These are phyloP conservation scores for Daldinia childiae DNA, from an alignment of 495 filamentous ascomycete genomes.

Conservation along the genomic window DNA sequence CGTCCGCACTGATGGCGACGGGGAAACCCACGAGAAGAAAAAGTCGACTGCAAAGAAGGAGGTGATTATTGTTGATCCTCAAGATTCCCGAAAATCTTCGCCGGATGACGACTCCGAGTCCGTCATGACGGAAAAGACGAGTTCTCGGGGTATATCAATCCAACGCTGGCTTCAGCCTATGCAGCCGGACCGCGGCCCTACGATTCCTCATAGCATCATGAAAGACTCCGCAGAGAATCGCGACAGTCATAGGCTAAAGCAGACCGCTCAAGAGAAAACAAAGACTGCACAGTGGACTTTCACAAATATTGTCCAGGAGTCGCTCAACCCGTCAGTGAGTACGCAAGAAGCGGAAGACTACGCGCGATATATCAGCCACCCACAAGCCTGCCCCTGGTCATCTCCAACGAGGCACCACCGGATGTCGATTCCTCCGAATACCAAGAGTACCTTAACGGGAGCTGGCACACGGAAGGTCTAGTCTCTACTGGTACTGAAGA, in stretches of 20 bases:
- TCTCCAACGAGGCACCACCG: slow-evolving; percentile 70
- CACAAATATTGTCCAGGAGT: slow-evolving; percentile 80
- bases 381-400: slow-evolving; percentile 89
- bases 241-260: slow-evolving; percentile 47
- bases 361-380: slow-evolving; percentile 88
- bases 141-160: slow-evolving; percentile 54
- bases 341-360: slow-evolving; percentile 83
- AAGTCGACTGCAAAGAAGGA: slow-evolving; percentile 62
- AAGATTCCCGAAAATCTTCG: slow-evolving; percentile 50
- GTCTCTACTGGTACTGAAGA: slow-evolving; percentile 59
- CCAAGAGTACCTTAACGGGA: slow-evolving; percentile 73
- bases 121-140: slow-evolving; percentile 47
- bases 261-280: slow-evolving; percentile 67
- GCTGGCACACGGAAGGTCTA: slow-evolving; percentile 56
- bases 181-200: slow-evolving; percentile 48
- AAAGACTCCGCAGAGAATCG: slow-evolving; percentile 51
- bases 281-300: slow-evolving; percentile 85
- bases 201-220: slow-evolving; percentile 57
- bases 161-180: slow-evolving; percentile 64
- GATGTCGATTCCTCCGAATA: slow-evolving; percentile 70
- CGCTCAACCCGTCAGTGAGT: slow-evolving; percentile 80
- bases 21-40: slow-evolving; percentile 60
- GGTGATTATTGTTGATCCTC: slow-evolving; percentile 68
- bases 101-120: slow-evolving; percentile 52
- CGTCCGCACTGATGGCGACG: slow-evolving; percentile 66